Evolutionary conservation across 352 stramenopile species (phyloP).

Genomic region (Globisporangium acanthophoron): DNA sequence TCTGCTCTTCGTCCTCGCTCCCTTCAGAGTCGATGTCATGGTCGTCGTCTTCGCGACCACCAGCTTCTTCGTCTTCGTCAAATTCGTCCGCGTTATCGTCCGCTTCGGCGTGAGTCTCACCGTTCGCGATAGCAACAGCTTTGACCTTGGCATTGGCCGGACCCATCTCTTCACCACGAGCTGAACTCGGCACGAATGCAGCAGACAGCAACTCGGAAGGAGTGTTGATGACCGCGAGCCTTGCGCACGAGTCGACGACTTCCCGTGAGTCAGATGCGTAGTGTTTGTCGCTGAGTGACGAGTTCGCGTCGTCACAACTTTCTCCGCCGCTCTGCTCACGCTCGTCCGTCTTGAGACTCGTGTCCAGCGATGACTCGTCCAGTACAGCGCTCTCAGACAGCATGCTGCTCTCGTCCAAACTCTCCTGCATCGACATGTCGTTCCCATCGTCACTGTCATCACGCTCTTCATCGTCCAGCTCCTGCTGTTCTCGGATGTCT

Average conservation of each 20-base stretch:
- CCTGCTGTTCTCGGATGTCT: not conserved
- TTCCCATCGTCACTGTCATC: not conserved
- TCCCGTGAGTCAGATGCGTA: not conserved
- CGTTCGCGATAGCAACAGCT: not conserved
- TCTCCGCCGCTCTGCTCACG: not conserved
- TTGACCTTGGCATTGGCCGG: not conserved
- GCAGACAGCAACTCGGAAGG: not conserved
- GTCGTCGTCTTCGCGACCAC: not conserved
- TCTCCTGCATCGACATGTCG: conserved; percentile 18
- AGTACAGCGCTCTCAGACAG: conserved; percentile 3
- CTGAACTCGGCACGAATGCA: not conserved
- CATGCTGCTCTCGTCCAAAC: conserved; percentile 14
- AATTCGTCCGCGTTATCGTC: not conserved
- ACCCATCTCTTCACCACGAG: not conserved
- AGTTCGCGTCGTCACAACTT: not conserved
- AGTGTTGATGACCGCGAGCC: not conserved
- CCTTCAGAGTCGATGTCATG: not conserved
- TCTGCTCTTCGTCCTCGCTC: not conserved
- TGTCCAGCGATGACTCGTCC: conserved; percentile 3
- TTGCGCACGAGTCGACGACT: not conserved
- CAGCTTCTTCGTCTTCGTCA: not conserved
- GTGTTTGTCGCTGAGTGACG: not conserved
- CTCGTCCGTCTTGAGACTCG: not conserved
- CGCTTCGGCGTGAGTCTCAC: not conserved
- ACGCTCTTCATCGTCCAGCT: not conserved